Percentiles rank a stretch among this genome's conserved stretches.
Conservation (phyloP, 2,329 filamentous ascomycete genomes). For the Fusarium sp. region DNA sequence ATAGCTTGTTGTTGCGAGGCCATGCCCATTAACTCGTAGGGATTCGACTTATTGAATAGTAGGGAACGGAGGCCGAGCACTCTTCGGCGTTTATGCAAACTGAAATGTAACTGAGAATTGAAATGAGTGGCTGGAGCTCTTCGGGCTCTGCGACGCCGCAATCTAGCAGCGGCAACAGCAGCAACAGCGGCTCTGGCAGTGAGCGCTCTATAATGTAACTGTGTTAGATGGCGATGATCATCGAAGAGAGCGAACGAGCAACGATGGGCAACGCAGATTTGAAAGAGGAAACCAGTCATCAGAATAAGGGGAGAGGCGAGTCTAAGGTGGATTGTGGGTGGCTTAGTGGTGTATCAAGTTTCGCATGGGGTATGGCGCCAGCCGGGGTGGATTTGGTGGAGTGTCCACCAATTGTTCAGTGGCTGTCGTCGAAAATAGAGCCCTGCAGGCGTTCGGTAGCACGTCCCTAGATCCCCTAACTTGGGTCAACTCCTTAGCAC, state of each 20-base stretch:
- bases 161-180: slow-evolving; percentile 56
- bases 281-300: slow-evolving; percentile 63
- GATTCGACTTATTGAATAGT: slow-evolving; percentile 43
- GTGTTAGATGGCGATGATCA: slow-evolving; percentile 58
- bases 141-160: slow-evolving; percentile 54
- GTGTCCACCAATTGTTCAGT: slow-evolving; percentile 31
- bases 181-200: slow-evolving; percentile 58
- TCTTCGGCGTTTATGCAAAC: slow-evolving; percentile 52
- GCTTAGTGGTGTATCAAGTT: slow-evolving; percentile 40
- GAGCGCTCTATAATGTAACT: slow-evolving; percentile 56
- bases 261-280: slow-evolving; percentile 61
- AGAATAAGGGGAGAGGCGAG: slow-evolving; percentile 46
- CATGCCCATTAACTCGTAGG: slow-evolving; percentile 48
- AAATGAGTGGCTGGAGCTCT: slow-evolving; percentile 53
- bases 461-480: slow-evolving; percentile 39
- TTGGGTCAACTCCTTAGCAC: slow-evolving; percentile 26
- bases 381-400: slow-evolving; percentile 38
- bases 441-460: slow-evolving; percentile 40
- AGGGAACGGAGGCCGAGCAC: slow-evolving; percentile 51
- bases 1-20: slow-evolving; percentile 54
- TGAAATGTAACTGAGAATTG: slow-evolving; percentile 5
- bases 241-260: slow-evolving; percentile 60
- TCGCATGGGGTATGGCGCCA: slow-evolving; percentile 47
- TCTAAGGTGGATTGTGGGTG: slow-evolving; percentile 36
- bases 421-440: slow-evolving; percentile 39